Evolutionary conservation across 352 stramenopile species (phyloP), one percentile per base, ranked within the genome.

Genomic region (Globisporangium cylindrosporum): DNA sequence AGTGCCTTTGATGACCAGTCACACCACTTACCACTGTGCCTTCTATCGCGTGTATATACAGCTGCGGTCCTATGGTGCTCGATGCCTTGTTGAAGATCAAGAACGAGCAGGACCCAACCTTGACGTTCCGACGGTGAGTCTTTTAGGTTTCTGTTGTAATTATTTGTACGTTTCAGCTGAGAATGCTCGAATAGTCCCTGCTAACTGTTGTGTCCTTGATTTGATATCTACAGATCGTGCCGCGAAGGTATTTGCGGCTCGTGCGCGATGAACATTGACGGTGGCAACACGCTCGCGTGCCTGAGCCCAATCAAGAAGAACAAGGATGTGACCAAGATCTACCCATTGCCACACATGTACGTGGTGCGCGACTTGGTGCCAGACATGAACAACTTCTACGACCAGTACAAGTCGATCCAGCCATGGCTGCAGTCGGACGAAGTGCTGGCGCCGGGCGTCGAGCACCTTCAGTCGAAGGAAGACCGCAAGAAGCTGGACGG

Each of bases 61-160:
- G 89, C 24, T 97, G 97, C 69, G 97, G 97, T 15, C 97, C 97
- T 29, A 99, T 99, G 98, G 93, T 99, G 53, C 81, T 99, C 58
- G 98, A 99, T 76, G 98, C 97, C n/a, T 80, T 99, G 22, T 88
- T 99, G 67, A 99, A 99, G 85, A 99, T 99, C 74, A 99, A 99
- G 87, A 98, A 98, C 75, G 97, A 99, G 71, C 93, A 99, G 84
- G 97, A 99, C 86, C 94, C 97, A 5, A 99, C 97, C 53, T 82
- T 99, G 20, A 99, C 98, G 54, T 99, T 99, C 83, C 95, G 98
- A 49, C 90, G 98, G 74, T 90, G 54, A 32, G 73, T 59, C 12
- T 62, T 34, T 49, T 66, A 34, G 32, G 32, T 38, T 38, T 46
- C 29, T 38, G 25, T n/a, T 62, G 29, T n/a, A 32, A 32, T 32